Percentiles rank a stretch among this genome's conserved stretches.
phyloP scores from a whole-genome alignment of 2,329 filamentous ascomycete genomes.

The Penicillium sp. region DNA sequence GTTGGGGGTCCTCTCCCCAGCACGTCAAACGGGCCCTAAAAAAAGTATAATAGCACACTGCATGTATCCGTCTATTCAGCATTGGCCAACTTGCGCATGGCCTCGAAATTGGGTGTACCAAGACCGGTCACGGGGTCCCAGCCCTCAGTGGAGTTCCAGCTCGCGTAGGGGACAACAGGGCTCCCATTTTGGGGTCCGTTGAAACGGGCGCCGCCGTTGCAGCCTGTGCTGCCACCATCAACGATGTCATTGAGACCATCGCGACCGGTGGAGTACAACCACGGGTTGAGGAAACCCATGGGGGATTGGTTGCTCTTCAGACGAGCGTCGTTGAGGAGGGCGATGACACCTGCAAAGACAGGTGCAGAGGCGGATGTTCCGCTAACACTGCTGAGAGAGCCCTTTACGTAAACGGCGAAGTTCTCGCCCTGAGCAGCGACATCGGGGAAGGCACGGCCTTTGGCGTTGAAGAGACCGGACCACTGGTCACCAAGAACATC shows the following conservation, averaged over 20 bases:
- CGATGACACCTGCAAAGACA: constrained; percentile 59
- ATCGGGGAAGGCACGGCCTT: constrained; percentile 44
- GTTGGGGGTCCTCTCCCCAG: neutral
- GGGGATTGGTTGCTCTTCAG: constrained; percentile 51
- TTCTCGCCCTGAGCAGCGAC: constrained; percentile 40
- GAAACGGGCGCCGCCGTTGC: constrained; percentile 46
- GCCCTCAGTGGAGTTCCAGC: constrained; percentile 53
- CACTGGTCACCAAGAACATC: constrained; percentile 26
- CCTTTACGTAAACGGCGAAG: constrained; percentile 36
- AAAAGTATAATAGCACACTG: neutral
- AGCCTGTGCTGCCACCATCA: constrained; percentile 49
- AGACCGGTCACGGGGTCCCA: constrained; percentile 55
- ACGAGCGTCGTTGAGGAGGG: constrained; percentile 64
- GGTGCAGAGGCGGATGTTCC: constrained; percentile 58
- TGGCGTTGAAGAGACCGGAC: constrained; percentile 33
- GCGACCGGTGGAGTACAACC: constrained; percentile 53
- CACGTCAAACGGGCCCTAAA: neutral
- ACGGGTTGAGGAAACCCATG: constrained; percentile 63
- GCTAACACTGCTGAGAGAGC: constrained; percentile 28
- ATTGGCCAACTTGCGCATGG: constrained; percentile 2
- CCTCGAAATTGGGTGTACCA: constrained; percentile 6
- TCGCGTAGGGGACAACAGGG: constrained; percentile 47
- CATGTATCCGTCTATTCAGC: neutral
- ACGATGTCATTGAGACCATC: constrained; percentile 52
- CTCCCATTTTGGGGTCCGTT: constrained; percentile 40